Evolutionary conservation across 2,329 filamentous ascomycete species (phyloP).

Genomic region (Pseudogymnoascus sp.): DNA sequence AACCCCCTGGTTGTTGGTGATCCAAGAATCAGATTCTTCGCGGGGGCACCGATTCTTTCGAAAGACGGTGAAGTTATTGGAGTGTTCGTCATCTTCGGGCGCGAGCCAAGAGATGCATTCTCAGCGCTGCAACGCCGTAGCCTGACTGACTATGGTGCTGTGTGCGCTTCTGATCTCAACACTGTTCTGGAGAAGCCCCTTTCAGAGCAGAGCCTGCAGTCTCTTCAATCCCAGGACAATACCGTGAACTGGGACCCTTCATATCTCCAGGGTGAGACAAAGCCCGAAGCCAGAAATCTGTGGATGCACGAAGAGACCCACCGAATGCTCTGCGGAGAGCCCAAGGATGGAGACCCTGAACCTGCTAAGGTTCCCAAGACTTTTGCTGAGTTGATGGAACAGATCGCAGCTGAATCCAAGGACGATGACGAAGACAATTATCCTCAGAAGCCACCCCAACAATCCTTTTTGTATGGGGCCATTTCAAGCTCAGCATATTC

Average conservation of each 20-base stretch:
- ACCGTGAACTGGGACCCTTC: not conserved
- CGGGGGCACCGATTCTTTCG: constrained; percentile 31
- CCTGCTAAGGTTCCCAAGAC: not conserved
- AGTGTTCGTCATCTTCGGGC: constrained; percentile 28
- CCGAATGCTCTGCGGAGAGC: not conserved
- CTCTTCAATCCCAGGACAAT: not conserved
- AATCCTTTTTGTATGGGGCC: not conserved
- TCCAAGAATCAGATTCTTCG: constrained; percentile 31
- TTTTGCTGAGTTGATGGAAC: not conserved
- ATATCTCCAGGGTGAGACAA: not conserved
- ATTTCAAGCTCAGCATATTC: not conserved
- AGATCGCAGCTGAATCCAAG: no score
- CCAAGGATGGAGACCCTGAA: not conserved
- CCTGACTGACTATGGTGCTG: constrained; percentile 24
- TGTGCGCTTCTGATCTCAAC: not conserved
- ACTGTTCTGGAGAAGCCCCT: not conserved
- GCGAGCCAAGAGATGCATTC: constrained; percentile 23
- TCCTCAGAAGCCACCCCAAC: not conserved
- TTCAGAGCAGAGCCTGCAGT: not conserved
- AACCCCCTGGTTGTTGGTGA: constrained; percentile 27
- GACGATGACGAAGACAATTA: not conserved
- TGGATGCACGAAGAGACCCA: not conserved
- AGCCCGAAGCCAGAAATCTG: not conserved
- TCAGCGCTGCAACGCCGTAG: constrained; percentile 21
- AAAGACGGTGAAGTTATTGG: constrained; percentile 26